Conservation (phyloP, 805 yeast species). For the Barnettozyma californica region DNA sequence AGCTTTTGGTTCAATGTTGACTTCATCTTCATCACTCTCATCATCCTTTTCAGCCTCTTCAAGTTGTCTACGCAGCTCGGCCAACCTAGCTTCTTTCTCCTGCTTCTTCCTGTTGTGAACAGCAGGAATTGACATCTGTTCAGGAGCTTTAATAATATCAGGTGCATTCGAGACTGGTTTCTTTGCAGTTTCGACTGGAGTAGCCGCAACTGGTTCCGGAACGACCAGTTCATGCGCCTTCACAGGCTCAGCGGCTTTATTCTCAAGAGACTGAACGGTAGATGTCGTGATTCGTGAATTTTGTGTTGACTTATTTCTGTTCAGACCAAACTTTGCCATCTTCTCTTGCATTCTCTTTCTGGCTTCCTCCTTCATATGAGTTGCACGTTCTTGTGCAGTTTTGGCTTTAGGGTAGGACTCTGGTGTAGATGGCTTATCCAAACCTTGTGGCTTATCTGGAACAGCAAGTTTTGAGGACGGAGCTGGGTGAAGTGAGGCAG, state of each 20-base stretch:
- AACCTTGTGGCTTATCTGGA: conserved; percentile 1
- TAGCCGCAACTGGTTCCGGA: background rate
- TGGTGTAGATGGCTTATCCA: conserved; percentile 19
- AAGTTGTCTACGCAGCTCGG: conserved; percentile 53
- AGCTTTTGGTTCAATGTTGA: conserved; percentile 8
- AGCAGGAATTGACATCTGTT: conserved; percentile 3
- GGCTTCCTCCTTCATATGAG: conserved; percentile 79
- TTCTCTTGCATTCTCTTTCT: conserved; percentile 79
- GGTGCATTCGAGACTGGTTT: background rate
- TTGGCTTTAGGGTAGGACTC: conserved; percentile 28
- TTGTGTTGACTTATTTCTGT: conserved; percentile 31
- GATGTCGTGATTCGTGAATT: background rate
- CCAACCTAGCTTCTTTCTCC: conserved; percentile 56
- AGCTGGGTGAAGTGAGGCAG: conserved; percentile 12
- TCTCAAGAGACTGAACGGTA: conserved; percentile 12
- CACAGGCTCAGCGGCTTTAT: conserved; percentile 1
- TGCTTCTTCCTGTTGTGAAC: conserved; percentile 46
- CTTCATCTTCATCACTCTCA: conserved; percentile 32
- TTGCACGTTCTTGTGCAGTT: conserved; percentile 65
- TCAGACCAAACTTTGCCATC: conserved; percentile 73
- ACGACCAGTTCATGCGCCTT: background rate
- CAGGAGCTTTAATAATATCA: background rate
- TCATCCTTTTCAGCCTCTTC: conserved; percentile 44
- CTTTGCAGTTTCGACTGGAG: conserved; percentile 7
- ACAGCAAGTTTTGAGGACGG: conserved; percentile 12